Evolutionary conservation across 352 stramenopile species (phyloP).

Genomic region (Phytophthora pisi): DNA sequence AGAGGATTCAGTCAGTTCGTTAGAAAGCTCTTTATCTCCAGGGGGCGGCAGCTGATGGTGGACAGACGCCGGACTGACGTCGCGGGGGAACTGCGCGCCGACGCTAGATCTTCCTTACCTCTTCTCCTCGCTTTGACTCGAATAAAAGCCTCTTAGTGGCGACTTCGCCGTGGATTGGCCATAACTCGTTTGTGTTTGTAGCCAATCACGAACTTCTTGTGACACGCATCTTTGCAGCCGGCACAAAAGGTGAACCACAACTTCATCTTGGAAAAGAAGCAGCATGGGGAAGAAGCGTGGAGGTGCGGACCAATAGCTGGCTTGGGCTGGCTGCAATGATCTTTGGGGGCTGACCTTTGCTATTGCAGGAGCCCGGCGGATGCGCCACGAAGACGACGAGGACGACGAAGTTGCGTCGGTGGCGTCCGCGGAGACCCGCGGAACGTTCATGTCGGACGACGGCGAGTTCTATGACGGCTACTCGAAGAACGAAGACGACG

Average conservation of each 20-base stretch:
- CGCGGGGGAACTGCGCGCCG: neutral
- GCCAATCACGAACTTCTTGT: neutral
- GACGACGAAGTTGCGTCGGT: slow-evolving; percentile 75
- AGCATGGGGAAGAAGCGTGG: slow-evolving; percentile 73
- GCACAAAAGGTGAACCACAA: slow-evolving; percentile 6
- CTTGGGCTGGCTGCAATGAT: neutral
- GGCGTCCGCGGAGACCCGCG: slow-evolving; percentile 68
- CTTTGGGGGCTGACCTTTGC: slow-evolving; percentile 13
- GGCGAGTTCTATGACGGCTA: slow-evolving; percentile 75
- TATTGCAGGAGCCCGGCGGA: slow-evolving; percentile 48
- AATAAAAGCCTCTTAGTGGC: neutral
- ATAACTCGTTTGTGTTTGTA: neutral
- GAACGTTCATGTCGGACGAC: slow-evolving; percentile 67
- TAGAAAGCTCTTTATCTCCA: neutral
- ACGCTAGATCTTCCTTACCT: slow-evolving; percentile 31
- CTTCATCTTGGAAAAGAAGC: slow-evolving; percentile 2
- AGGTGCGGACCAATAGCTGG: slow-evolving; percentile 35
- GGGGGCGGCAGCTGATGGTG: neutral
- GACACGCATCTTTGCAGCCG: slow-evolving; percentile 14
- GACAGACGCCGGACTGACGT: neutral
- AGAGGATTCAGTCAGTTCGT: neutral
- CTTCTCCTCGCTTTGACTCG: neutral
- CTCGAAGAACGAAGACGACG: slow-evolving; percentile 61
- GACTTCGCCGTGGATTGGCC: neutral
- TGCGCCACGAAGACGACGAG: slow-evolving; percentile 72